Percentiles rank a stretch among this genome's conserved stretches.
Conservation (phyloP, 768 basidiomycete genomes). For the Clitopilus hobsonii region DNA sequence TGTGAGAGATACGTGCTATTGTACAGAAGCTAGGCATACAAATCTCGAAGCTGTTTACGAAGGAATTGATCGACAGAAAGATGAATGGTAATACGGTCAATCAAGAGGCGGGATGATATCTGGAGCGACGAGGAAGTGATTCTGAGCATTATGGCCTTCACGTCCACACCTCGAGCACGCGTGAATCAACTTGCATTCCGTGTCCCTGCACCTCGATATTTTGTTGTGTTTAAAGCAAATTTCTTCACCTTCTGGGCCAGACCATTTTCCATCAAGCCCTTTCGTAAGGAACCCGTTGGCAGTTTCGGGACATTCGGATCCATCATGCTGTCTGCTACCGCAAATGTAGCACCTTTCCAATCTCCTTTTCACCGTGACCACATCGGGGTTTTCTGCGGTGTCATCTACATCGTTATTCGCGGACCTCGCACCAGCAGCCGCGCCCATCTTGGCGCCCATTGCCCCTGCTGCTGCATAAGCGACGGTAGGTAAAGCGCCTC, state of each 20-base stretch:
- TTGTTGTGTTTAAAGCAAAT: not conserved
- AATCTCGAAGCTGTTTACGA: too few relatives aligned
- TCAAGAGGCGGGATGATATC: too few relatives aligned
- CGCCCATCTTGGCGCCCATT: not conserved
- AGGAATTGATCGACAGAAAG: too few relatives aligned
- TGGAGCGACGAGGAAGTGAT: too few relatives aligned
- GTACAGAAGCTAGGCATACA: too few relatives aligned
- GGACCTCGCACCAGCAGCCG: not conserved
- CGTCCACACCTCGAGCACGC: not conserved
- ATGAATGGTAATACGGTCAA: too few relatives aligned
- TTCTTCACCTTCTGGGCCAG: not conserved
- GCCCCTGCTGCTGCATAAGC: not conserved
- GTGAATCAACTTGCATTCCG: not conserved
- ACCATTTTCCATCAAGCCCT: not conserved
- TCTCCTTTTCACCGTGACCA: not conserved
- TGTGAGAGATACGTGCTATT: too few relatives aligned
- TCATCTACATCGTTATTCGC: not conserved
- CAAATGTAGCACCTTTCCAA: not conserved
- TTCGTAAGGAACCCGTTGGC: not conserved
- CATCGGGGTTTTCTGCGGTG: not conserved
- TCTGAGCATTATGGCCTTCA: not conserved
- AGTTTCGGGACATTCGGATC: not conserved
- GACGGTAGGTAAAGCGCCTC: not conserved
- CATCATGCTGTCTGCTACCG: not conserved
- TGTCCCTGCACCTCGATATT: not conserved